Percentiles rank a stretch among this genome's conserved stretches.
Conservation (phyloP, 2,329 filamentous ascomycete species). For the Botrytis medusae region DNA sequence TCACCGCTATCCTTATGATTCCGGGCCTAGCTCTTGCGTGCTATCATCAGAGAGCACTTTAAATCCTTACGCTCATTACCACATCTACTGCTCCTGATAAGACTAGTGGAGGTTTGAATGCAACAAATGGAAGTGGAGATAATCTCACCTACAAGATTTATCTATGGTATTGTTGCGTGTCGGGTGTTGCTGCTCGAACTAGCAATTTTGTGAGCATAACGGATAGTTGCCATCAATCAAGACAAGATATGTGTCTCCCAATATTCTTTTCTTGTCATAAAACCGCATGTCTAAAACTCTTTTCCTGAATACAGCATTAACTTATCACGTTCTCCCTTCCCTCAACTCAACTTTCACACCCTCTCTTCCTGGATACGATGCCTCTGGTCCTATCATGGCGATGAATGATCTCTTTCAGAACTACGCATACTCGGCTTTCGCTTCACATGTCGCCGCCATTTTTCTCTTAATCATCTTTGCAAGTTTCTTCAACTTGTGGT, state of each 20-base stretch:
- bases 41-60: neutral
- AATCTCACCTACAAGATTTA: neutral
- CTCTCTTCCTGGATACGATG: neutral
- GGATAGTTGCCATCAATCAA: neutral
- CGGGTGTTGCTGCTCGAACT: neutral
- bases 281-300: neutral
- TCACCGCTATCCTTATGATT: neutral
- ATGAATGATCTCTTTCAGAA: neutral
- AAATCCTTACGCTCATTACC: neutral
- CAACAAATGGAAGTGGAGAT: neutral
- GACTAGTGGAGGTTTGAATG: neutral
- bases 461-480: neutral
- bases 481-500: neutral
- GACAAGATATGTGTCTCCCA: neutral
- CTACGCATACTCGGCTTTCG: neutral
- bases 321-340: neutral
- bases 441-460: neutral
- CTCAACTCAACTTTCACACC: neutral
- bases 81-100: neutral
- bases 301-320: neutral
- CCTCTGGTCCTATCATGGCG: neutral
- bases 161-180: slow-evolving; percentile 4
- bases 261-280: neutral
- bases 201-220: neutral
- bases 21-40: neutral